phyloP scores from a whole-genome alignment of 306 rosid species.

The Begonia peltatifolia region DNA sequence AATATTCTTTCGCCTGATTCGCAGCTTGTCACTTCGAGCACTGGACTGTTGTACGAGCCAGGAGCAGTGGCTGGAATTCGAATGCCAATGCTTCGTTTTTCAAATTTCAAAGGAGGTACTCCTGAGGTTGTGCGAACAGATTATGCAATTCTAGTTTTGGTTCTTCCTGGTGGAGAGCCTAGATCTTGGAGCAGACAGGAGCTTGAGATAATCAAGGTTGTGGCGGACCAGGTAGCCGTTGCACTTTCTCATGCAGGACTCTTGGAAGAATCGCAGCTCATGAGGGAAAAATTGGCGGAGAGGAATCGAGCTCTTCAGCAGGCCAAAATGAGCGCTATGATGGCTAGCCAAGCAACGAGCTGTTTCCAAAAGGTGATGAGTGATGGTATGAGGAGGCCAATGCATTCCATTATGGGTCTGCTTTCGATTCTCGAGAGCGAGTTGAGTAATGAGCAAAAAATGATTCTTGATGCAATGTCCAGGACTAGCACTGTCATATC shows the following conservation, averaged over 20 bases:
- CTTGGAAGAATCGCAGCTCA: conserved; percentile 96
- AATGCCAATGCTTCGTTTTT: conserved; percentile 96
- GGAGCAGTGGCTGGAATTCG: conserved; percentile 91
- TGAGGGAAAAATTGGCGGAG: conserved; percentile 93
- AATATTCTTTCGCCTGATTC: conserved; percentile 57
- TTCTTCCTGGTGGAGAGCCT: conserved; percentile 69
- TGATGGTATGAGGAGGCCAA: conserved; percentile 97
- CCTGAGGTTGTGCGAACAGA: conserved; percentile 78
- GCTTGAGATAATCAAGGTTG: conserved; percentile 86
- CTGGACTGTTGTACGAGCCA: conserved; percentile 40
- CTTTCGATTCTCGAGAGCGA: conserved; percentile 78
- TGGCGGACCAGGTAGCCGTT: conserved; percentile 99
- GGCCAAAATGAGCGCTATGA: conserved; percentile 76
- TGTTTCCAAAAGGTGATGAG: conserved; percentile 95
- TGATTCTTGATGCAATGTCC: conserved; percentile 74
- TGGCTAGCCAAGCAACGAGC: conserved; percentile 95
- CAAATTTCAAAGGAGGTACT: conserved; percentile 90
- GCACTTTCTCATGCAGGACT: conserved; percentile 98
- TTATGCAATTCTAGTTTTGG: conserved; percentile 78
- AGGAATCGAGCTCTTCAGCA: conserved; percentile 90
- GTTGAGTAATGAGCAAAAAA: conserved; percentile 53
- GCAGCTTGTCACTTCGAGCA: conserved; percentile 57
- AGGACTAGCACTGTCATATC: conserved; percentile 81
- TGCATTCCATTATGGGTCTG: conserved; percentile 93
- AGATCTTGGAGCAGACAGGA: conserved; percentile 84